Evolutionary conservation across 371 early-diverging fungal genomes (phyloP).

Genomic region (Basidiobolus meristosporus): DNA sequence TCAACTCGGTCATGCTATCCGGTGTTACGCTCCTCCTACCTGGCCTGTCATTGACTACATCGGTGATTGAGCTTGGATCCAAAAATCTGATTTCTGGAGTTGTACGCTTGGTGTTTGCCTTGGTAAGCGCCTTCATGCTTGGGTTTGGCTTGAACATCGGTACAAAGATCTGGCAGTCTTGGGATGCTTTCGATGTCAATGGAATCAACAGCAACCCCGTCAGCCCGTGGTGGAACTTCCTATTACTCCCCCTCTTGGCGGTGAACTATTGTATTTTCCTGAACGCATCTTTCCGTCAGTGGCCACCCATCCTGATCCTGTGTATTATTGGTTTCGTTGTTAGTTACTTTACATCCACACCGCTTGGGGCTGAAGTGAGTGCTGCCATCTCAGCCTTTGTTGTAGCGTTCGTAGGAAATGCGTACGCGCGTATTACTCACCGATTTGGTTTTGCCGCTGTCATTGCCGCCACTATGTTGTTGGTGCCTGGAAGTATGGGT

Average conservation of each 20-base stretch:
- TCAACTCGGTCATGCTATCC: conserved; percentile 21
- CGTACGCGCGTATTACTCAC: conserved; percentile 23
- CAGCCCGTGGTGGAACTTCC: conserved; percentile 9
- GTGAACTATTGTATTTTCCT: conserved; percentile 10
- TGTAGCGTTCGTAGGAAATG: conserved; percentile 27
- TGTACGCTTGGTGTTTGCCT: conserved; percentile 35
- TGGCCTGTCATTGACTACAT: conserved; percentile 28
- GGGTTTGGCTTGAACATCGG: conserved; percentile 19
- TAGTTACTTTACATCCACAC: conserved; percentile 12
- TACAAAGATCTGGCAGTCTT: no score
- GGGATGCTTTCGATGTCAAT: no score
- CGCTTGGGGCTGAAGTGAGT: conserved; percentile 9
- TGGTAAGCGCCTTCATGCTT: conserved; percentile 36
- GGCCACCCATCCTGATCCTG: conserved; percentile 8
- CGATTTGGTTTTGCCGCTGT: conserved; percentile 31
- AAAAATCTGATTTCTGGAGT: conserved; percentile 52
- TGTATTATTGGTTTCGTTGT: conserved; percentile 8
- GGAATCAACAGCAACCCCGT: no score
- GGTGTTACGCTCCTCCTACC: conserved; percentile 29
- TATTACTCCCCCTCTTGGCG: conserved; percentile 8
- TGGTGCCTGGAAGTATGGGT: conserved; percentile 34
- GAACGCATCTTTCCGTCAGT: conserved; percentile 10
- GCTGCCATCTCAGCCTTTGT: conserved; percentile 30
- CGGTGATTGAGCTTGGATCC: conserved; percentile 46
- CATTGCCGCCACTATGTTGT: conserved; percentile 24